Conservation (phyloP, 2,329 filamentous ascomycete genomes). For the Xenoacremonium recifei region DNA sequence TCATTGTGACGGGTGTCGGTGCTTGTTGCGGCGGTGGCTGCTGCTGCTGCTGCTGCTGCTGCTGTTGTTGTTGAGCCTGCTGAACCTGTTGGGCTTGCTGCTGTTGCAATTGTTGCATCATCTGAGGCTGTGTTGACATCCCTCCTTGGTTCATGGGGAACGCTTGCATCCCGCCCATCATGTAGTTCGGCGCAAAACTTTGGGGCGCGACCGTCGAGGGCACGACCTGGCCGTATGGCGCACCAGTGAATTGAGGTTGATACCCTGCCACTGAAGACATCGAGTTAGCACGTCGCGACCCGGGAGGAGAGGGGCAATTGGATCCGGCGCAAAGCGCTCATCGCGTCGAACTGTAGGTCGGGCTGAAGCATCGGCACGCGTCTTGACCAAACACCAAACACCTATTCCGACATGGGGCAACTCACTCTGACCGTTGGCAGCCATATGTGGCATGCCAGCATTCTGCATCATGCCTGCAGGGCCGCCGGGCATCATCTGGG, state of each 20-base stretch:
- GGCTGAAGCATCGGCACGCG: too few species aligned
- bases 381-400: too few species aligned
- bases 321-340: conserved; percentile 12
- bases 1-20: conserved; percentile 22
- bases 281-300: conserved; percentile 14
- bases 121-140: conserved; percentile 47
- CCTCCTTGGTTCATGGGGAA: conserved; percentile 55
- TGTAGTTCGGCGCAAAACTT: conserved; percentile 48
- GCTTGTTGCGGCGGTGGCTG: conserved; percentile 29
- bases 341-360: too few species aligned
- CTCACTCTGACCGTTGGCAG: conserved; percentile 60
- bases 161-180: conserved; percentile 56
- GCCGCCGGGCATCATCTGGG: conserved; percentile 55
- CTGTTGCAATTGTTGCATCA: conserved; percentile 42
- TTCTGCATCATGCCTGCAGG: conserved; percentile 64
- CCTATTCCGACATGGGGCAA: conserved; percentile 28
- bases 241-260: conserved; percentile 55
- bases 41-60: conserved; percentile 30
- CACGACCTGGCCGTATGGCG: conserved; percentile 55
- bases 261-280: conserved; percentile 52
- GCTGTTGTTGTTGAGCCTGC: conserved; percentile 35
- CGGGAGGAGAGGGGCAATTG: conserved; percentile 1
- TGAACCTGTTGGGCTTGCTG: conserved; percentile 29
- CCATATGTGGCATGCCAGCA: conserved; percentile 58
- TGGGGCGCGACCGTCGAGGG: conserved; percentile 49